These are phyloP conservation scores for Lophiostoma macrostomum DNA, from an alignment of 495 filamentous ascomycete species.

Conservation along the genomic window DNA sequence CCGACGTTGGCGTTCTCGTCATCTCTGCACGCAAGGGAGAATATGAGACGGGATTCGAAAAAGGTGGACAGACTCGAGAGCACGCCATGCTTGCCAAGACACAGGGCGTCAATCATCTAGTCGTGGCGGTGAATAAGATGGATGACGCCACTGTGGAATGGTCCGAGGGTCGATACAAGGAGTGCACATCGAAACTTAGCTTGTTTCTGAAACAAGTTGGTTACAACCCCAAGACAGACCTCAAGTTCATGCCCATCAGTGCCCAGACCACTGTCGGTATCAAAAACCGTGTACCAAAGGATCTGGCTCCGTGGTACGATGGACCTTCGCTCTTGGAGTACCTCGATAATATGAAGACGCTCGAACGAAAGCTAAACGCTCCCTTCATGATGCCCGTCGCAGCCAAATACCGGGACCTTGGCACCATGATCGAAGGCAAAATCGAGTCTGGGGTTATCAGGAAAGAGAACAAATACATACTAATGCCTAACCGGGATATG, in stretches of 20 bases:
- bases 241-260: slow-evolving; percentile 94
- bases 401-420: slow-evolving; percentile 87
- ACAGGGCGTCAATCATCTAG: slow-evolving; percentile 79
- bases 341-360: slow-evolving; percentile 81
- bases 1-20: slow-evolving; percentile 92
- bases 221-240: slow-evolving; percentile 86
- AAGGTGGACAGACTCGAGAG: slow-evolving; percentile 95
- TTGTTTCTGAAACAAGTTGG: slow-evolving; percentile 86
- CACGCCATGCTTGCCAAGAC: slow-evolving; percentile 97
- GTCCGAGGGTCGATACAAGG: slow-evolving; percentile 85
- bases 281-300: slow-evolving; percentile 79
- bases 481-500: slow-evolving; percentile 92
- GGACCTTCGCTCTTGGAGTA: slow-evolving; percentile 95
- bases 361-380: slow-evolving; percentile 94
- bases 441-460: slow-evolving; percentile 90
- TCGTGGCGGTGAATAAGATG: slow-evolving; percentile 98
- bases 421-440: slow-evolving; percentile 95
- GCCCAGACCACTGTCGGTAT: slow-evolving; percentile 81
- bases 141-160: slow-evolving; percentile 92
- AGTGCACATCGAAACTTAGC: slow-evolving; percentile 84
- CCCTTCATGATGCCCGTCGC: slow-evolving; percentile 99
- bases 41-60: slow-evolving; percentile 99
- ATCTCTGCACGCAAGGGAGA: slow-evolving; percentile 97
- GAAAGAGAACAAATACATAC: slow-evolving; percentile 74
- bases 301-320: slow-evolving; percentile 76